Evolutionary conservation across 495 filamentous ascomycete species (phyloP).

Genomic region (Neurospora cerealis): DNA sequence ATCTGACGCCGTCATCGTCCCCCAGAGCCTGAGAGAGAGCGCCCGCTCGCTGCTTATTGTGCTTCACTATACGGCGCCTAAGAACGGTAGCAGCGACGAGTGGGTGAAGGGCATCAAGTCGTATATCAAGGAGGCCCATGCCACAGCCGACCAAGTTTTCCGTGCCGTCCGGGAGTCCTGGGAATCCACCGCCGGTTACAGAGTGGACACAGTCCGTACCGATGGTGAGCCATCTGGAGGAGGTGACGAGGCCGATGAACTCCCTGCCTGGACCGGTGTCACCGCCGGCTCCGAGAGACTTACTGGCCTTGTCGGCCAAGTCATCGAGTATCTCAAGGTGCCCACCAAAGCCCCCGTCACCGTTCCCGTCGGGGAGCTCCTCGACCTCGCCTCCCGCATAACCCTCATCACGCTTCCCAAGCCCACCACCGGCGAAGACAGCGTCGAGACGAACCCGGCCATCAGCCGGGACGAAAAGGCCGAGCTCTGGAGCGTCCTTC

Average conservation of each 20-base stretch:
- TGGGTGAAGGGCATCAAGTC: slow-evolving; percentile 57
- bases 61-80: slow-evolving; percentile 65
- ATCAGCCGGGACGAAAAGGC: slow-evolving; percentile 72
- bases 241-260: slow-evolving; percentile 31
- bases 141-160: slow-evolving; percentile 63
- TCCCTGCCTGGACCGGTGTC: slow-evolving; percentile 62
- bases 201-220: slow-evolving; percentile 18
- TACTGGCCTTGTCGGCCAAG: slow-evolving; percentile 49
- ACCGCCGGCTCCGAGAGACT: slow-evolving; percentile 60
- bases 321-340: slow-evolving; percentile 38
- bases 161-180: slow-evolving; percentile 69
- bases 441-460: slow-evolving; percentile 48
- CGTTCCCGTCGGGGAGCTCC: slow-evolving; percentile 52
- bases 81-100: slow-evolving; percentile 59
- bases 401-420: slow-evolving; percentile 54
- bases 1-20: slow-evolving; percentile 31
- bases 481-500: slow-evolving; percentile 57
- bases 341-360: slow-evolving; percentile 50
- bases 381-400: slow-evolving; percentile 57
- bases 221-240: slow-evolving; percentile 35
- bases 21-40: slow-evolving; percentile 38
- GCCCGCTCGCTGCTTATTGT: slow-evolving; percentile 53
- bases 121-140: slow-evolving; percentile 51
- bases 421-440: slow-evolving; percentile 24
- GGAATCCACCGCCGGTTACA: slow-evolving; percentile 47